Conservation (phyloP, 23 red algal species). For the Gracilariopsis chorda region DNA sequence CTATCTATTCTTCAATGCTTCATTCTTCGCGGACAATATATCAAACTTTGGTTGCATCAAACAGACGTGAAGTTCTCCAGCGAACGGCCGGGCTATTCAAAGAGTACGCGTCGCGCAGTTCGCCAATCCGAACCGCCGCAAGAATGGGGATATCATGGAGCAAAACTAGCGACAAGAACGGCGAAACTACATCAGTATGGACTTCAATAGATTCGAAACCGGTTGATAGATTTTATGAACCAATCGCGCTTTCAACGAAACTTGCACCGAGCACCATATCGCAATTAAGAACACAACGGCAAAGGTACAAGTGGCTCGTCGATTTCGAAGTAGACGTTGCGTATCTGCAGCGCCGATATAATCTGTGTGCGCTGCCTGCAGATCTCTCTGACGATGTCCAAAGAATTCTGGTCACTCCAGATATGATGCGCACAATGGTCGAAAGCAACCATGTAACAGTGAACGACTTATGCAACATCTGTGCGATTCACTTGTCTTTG, state of each 20-base stretch:
- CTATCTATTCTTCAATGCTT: no score
- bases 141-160: constrained; percentile 3
- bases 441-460: neutral
- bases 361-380: neutral
- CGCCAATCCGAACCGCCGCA: no score
- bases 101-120: no score
- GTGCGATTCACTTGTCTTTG: neutral
- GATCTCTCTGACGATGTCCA: neutral
- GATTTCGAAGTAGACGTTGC: constrained; percentile 16
- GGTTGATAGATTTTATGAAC: neutral
- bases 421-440: neutral
- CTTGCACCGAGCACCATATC: neutral
- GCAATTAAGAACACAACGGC: neutral
- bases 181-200: neutral
- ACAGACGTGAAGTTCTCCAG: no score
- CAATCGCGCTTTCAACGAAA: neutral
- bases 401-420: constrained; percentile 7
- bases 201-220: constrained; percentile 22
- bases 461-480: neutral
- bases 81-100: no score
- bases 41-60: no score
- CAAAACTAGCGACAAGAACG: neutral
- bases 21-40: no score
- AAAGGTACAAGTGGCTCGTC: neutral
- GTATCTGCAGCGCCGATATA: neutral